A percentile compares a stretch with the other conserved stretches of the same genome.
These are phyloP conservation scores for Kwoniella botswanensis DNA, from an alignment of 768 basidiomycete species.

Conservation along the genomic window DNA sequence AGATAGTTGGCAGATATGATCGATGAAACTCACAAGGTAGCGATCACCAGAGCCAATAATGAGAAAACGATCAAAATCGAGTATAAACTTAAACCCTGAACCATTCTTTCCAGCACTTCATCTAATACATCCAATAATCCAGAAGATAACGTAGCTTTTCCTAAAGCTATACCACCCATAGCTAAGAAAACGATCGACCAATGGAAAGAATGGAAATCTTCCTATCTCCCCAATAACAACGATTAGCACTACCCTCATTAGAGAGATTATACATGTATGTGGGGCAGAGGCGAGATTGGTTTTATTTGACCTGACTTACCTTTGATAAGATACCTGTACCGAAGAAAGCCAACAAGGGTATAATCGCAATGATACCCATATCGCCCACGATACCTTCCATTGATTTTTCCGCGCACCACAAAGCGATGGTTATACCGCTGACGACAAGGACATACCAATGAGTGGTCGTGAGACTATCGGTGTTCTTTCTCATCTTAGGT, in stretches of 20 bases:
- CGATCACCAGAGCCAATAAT: constrained; percentile 57
- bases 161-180: constrained; percentile 94
- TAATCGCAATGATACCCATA: constrained; percentile 95
- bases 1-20: not conserved
- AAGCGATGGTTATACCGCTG: constrained; percentile 77
- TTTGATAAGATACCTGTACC: constrained; percentile 91
- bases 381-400: constrained; percentile 82
- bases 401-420: constrained; percentile 87
- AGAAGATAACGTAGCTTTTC: constrained; percentile 87
- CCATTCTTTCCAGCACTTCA: constrained; percentile 61
- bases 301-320: constrained; percentile 61
- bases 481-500: constrained; percentile 78
- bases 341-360: constrained; percentile 93
- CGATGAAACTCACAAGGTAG: constrained; percentile 52
- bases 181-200: constrained; percentile 54
- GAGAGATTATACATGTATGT: not conserved
- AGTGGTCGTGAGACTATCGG: constrained; percentile 76
- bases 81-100: constrained; percentile 70
- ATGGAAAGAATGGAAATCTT: constrained; percentile 61
- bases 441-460: constrained; percentile 90
- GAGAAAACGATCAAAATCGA: constrained; percentile 74
- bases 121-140: constrained; percentile 85
- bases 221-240: constrained; percentile 68
- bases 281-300: not conserved
- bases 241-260: not conserved